phyloP scores from a whole-genome alignment of 2,329 filamentous ascomycete species.

The Pezicula rhizophila region DNA sequence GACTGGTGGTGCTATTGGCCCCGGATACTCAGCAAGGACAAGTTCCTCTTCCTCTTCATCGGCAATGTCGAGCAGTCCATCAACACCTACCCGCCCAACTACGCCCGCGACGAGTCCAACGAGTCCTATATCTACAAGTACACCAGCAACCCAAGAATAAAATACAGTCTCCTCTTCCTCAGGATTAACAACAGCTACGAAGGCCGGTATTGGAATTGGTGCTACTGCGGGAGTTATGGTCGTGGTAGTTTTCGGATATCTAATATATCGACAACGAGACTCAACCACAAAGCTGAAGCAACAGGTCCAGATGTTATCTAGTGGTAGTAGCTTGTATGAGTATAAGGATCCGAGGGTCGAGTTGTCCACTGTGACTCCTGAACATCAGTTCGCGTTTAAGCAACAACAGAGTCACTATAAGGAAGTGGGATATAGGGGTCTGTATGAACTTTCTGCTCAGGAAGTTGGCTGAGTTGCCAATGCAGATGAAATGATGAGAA shows the following conservation, averaged over 20 bases:
- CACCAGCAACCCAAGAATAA: neutral
- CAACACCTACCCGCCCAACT: neutral
- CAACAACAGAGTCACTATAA: too few relatives aligned
- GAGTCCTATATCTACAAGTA: neutral
- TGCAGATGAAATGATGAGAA: too few relatives aligned
- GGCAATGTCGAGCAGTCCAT: neutral
- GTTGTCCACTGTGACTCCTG: neutral
- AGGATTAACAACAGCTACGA: neutral
- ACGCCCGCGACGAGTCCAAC: neutral
- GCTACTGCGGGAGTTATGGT: neutral
- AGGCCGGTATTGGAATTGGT: neutral
- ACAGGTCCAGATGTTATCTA: neutral
- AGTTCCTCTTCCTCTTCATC: neutral
- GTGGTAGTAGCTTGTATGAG: neutral
- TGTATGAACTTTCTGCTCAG: too few relatives aligned
- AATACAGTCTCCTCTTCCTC: too few relatives aligned
- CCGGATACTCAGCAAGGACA: neutral
- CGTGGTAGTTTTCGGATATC: neutral
- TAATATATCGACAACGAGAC: neutral
- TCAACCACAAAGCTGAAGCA: conserved; percentile 4
- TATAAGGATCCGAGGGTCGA: neutral
- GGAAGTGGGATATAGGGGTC: too few relatives aligned
- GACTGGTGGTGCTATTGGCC: neutral
- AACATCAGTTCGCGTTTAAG: neutral
- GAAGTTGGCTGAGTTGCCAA: too few relatives aligned